Conservation (phyloP, 768 basidiomycete genomes). For the Leucocoprinus sp. region DNA sequence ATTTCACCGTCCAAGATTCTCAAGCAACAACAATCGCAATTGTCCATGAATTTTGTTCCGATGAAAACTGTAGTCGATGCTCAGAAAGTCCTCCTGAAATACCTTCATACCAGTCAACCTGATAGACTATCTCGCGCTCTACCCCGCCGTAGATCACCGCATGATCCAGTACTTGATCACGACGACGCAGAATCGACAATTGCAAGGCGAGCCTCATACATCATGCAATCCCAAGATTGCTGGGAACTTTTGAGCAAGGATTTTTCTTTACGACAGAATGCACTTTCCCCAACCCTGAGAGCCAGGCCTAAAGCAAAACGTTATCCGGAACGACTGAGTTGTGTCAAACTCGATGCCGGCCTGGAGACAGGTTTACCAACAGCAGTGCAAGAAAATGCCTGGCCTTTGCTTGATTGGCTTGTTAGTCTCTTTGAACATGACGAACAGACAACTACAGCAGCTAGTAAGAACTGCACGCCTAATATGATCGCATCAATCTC, state of each 20-base stretch:
- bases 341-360: slow-evolving; percentile 9
- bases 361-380: slow-evolving; percentile 18
- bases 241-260: slow-evolving; percentile 56
- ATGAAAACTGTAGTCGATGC: slow-evolving; percentile 41
- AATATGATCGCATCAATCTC: slow-evolving; percentile 1
- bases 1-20: slow-evolving; percentile 44
- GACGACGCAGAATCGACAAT: slow-evolving; percentile 50
- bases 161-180: slow-evolving; percentile 15
- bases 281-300: slow-evolving; percentile 24
- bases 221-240: slow-evolving; percentile 45
- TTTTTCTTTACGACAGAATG: slow-evolving; percentile 25
- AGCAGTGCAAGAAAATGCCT: slow-evolving; percentile 55
- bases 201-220: slow-evolving; percentile 43
- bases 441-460: slow-evolving; percentile 29
- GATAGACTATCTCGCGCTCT: slow-evolving; percentile 44
- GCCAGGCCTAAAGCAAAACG: slow-evolving; percentile 29
- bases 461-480: slow-evolving; percentile 32
- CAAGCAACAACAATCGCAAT: slow-evolving; percentile 28
- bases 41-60: slow-evolving; percentile 31
- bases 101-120: slow-evolving; percentile 49
- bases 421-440: slow-evolving; percentile 63
- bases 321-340: slow-evolving; percentile 6
- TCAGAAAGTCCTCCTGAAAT: slow-evolving; percentile 45
- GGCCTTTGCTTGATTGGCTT: slow-evolving; percentile 68
- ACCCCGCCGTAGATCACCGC: slow-evolving; percentile 26